phyloP scores from a whole-genome alignment of 2,329 filamentous ascomycete species.

The Capronia epimyces region DNA sequence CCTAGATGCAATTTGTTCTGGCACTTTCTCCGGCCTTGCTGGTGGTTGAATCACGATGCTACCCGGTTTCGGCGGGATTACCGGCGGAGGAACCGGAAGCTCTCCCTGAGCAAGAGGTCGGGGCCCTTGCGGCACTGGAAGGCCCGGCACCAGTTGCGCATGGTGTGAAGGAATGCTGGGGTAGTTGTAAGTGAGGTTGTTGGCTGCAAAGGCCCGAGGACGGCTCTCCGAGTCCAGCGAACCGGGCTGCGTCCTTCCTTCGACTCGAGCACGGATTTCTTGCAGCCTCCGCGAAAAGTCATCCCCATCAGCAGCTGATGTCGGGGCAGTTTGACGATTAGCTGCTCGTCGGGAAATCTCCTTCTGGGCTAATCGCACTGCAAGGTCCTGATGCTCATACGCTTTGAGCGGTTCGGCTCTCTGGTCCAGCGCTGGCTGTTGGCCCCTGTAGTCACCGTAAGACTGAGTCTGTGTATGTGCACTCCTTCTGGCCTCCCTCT shows the following conservation, averaged over 20 bases:
- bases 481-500: constrained; percentile 39
- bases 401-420: constrained; percentile 58
- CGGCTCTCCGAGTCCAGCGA: constrained; percentile 1
- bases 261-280: constrained; percentile 29
- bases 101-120: constrained; percentile 2
- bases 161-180: constrained; percentile 37
- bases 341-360: constrained; percentile 65
- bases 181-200: constrained; percentile 38
- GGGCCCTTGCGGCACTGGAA: constrained; percentile 1
- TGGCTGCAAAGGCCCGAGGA: constrained; percentile 26
- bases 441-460: neutral
- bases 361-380: constrained; percentile 67
- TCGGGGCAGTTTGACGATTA: constrained; percentile 48
- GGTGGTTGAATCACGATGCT: constrained; percentile 23
- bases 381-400: constrained; percentile 66
- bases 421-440: constrained; percentile 5
- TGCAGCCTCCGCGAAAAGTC: constrained; percentile 45
- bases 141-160: constrained; percentile 4
- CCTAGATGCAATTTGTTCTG: constrained; percentile 3
- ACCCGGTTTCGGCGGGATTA: constrained; percentile 23
- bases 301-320: constrained; percentile 52
- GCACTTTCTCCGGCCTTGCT: constrained; percentile 26
- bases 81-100: constrained; percentile 10
- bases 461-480: constrained; percentile 10
- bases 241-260: constrained; percentile 6